These are phyloP conservation scores for Blastomyces silverae DNA, from an alignment of 2,329 filamentous ascomycete genomes.

Conservation along the genomic window DNA sequence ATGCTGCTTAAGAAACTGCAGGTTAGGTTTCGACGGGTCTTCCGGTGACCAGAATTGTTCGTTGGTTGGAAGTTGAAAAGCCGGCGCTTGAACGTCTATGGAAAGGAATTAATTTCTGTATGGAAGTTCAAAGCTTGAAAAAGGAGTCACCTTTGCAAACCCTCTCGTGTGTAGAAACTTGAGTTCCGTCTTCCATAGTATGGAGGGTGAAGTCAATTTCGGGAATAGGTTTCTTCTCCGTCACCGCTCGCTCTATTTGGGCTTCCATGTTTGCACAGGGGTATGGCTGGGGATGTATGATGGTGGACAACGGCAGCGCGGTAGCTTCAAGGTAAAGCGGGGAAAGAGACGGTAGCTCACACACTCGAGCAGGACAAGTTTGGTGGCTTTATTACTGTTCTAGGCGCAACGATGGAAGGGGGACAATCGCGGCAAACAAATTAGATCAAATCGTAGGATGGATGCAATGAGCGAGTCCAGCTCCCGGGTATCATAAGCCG, in stretches of 20 bases:
- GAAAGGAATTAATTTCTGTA: conserved; percentile 12
- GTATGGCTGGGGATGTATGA: background rate
- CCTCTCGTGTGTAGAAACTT: conserved; percentile 91
- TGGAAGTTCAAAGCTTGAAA: background rate
- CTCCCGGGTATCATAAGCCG: conserved; percentile 11
- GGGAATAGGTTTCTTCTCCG: conserved; percentile 88
- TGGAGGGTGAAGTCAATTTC: conserved; percentile 99
- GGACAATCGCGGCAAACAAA: conserved; percentile 5
- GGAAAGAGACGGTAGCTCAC: background rate
- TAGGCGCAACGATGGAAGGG: background rate
- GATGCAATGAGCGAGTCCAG: conserved; percentile 7
- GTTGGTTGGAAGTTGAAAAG: conserved; percentile 84
- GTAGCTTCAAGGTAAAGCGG: background rate
- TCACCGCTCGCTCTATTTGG: conserved; percentile 74
- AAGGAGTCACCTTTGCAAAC: conserved; percentile 83
- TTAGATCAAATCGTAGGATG: background rate
- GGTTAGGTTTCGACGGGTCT: conserved; percentile 79
- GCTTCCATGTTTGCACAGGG: conserved; percentile 35
- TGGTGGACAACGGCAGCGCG: background rate
- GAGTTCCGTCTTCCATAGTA: conserved; percentile 93
- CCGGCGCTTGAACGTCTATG: conserved; percentile 92
- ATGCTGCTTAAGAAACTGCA: conserved; percentile 93
- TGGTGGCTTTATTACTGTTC: background rate
- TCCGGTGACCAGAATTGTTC: conserved; percentile 90
- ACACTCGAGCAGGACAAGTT: background rate